Base-by-base conservation (phyloP, 2,329 filamentous ascomycete genomes). In the Penicillium italicum region DNA sequence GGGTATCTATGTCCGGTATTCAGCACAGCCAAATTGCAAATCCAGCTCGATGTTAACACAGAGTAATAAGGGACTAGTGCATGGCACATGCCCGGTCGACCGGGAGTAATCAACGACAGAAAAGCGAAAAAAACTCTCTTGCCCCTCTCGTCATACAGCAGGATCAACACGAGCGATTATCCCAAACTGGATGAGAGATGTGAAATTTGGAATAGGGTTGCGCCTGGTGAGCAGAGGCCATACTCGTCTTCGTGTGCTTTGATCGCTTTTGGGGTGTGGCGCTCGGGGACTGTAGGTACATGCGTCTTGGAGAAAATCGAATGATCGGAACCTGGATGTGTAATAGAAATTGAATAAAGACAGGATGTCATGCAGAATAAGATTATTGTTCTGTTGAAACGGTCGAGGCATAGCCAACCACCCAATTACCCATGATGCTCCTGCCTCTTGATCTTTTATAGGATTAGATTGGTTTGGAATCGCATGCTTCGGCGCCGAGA, bases 1-100 rank as follows among this genome's bases (percentile, higher is more conserved):
- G 16, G 26, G 16, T 34, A 16, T 34, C 30, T 22, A 30, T 49
- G 10, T 47, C 50, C 7, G 42, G 20, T 31, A 22, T 16, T 34
- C 30, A 18, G n/a, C 20, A 36, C 14, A 47, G 59, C n/a, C 43
- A 24, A 24, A 44, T 58, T 57, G 37, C 2, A 44, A 64, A 61
- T 46, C 44, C n/a, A 43, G 8, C 56, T 57, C 50, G 30, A 65
- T 51, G 56, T 61, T 54, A 59, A 59, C 33, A 64, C 59, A 64
- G 54, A 62, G 56, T 62, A 55, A 49, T 52, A 59, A 62, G 48
- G 57, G 18, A 43, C 49, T 20, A 57, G 26, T 34, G 45, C 42
- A 41, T 59, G 43, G 40, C 58, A 57, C 55, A 26, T 20, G 30
- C 53, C 47, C 48, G 48, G 46, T 31, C 34, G 16, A 42, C 46